A percentile compares a stretch with the other conserved stretches of the same genome.
These are phyloP conservation scores for Cucurbita moschata DNA, from an alignment of 306 rosid genomes.

Conservation along the genomic window DNA sequence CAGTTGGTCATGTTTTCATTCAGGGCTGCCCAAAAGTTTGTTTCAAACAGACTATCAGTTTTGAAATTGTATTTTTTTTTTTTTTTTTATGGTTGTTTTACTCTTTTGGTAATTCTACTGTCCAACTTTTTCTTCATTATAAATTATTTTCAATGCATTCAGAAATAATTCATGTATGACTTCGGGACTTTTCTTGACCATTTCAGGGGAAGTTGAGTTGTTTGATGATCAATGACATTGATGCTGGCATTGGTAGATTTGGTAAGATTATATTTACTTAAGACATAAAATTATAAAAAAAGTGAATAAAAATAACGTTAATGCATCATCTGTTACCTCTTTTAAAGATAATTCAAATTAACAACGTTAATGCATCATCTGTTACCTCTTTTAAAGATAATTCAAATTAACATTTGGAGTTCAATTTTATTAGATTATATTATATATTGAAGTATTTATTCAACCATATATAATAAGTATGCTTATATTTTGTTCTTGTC, in stretches of 20 bases:
- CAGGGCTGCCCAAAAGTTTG: background rate
- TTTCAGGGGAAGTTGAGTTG: slow-evolving; percentile 92
- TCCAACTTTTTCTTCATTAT: background rate
- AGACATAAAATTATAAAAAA: background rate
- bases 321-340: background rate
- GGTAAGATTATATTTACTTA: slow-evolving; percentile 34
- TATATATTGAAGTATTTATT: background rate
- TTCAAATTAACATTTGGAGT: background rate
- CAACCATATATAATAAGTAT: background rate
- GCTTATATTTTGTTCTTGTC: slow-evolving; percentile 8
- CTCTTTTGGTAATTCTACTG: background rate
- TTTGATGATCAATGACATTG: slow-evolving; percentile 91
- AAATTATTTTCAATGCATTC: background rate
- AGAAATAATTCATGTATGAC: background rate
- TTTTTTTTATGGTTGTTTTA: background rate
- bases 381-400: background rate
- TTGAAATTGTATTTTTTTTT: background rate
- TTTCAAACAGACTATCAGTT: background rate
- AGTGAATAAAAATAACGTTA: background rate
- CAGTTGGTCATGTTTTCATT: background rate
- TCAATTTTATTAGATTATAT: background rate
- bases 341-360: background rate
- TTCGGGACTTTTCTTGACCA: slow-evolving; percentile 6
- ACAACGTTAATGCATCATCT: background rate
- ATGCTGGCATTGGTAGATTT: slow-evolving; percentile 95